Conservation (phyloP, 2,329 filamentous ascomycete species). For the Chalaropsis ovoidea region DNA sequence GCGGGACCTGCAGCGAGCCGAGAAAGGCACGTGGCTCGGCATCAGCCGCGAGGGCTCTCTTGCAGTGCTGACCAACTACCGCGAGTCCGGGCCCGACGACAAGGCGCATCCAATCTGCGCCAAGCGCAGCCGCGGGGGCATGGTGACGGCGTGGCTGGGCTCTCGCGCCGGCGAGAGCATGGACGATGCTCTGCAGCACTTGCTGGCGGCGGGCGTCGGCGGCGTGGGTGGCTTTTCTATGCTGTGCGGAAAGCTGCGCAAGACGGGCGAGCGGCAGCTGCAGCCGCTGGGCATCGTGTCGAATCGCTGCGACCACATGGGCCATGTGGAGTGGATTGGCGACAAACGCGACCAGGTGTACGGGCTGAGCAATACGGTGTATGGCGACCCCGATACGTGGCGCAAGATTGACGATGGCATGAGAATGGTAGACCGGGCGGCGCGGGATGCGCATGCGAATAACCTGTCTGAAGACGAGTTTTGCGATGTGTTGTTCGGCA, state of each 20-base stretch:
- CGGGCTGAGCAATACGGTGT: slow-evolving; percentile 54
- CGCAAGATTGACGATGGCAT: slow-evolving; percentile 50
- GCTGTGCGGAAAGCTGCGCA: slow-evolving; percentile 50
- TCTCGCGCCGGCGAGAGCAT: slow-evolving; percentile 41
- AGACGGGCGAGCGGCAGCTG: slow-evolving; percentile 27
- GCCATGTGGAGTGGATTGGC: slow-evolving; percentile 49
- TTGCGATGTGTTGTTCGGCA: slow-evolving; percentile 41
- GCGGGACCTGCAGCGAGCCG: slow-evolving; percentile 50
- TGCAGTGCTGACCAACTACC: slow-evolving; percentile 57
- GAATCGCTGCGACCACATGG: slow-evolving; percentile 46
- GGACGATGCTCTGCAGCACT: slow-evolving; percentile 41
- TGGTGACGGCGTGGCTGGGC: slow-evolving; percentile 54
- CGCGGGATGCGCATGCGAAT: slow-evolving; percentile 35
- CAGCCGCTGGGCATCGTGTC: slow-evolving; percentile 52
- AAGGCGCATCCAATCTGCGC: slow-evolving; percentile 44
- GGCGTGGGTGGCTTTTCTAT: slow-evolving; percentile 58
- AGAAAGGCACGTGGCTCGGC: slow-evolving; percentile 57
- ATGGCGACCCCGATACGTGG: slow-evolving; percentile 46
- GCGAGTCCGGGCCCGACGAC: slow-evolving; percentile 44
- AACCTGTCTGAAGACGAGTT: slow-evolving; percentile 40
- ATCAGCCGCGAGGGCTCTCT: slow-evolving; percentile 50
- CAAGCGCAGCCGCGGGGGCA: slow-evolving; percentile 49
- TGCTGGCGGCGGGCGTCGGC: slow-evolving; percentile 46
- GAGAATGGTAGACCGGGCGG: slow-evolving; percentile 36
- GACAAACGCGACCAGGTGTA: slow-evolving; percentile 43